phyloP scores from a whole-genome alignment of 2,329 filamentous ascomycete genomes.

The Aotearoamyces nothofagi region DNA sequence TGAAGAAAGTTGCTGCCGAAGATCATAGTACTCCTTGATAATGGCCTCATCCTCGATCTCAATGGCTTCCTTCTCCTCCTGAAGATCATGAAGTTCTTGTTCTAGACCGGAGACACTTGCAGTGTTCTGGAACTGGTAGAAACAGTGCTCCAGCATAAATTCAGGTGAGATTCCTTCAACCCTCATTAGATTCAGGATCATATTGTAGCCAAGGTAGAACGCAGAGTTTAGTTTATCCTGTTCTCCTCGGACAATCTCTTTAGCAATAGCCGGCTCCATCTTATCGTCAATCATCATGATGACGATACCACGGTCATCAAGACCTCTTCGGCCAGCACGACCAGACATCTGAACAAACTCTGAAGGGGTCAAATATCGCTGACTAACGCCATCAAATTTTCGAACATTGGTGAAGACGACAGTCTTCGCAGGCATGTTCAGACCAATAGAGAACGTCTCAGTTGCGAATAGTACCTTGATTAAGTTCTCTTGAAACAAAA shows the following conservation, averaged over 20 bases:
- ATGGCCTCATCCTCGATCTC: conserved; percentile 73
- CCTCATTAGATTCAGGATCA: conserved; percentile 91
- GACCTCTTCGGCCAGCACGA: conserved; percentile 86
- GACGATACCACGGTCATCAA: conserved; percentile 94
- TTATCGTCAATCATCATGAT: conserved; percentile 99
- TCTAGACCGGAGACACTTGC: conserved; percentile 74
- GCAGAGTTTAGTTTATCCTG: conserved; percentile 96
- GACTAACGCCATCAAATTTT: conserved; percentile 77
- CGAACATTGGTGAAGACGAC: conserved; percentile 96
- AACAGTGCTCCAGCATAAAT: conserved; percentile 96
- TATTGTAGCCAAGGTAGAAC: conserved; percentile 97
- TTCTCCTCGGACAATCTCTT: conserved; percentile 88
- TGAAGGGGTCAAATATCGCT: conserved; percentile 77
- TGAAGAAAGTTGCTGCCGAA: conserved; percentile 68
- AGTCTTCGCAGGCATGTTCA: conserved; percentile 99
- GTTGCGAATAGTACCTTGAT: conserved; percentile 98
- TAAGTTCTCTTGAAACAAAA: conserved; percentile 91
- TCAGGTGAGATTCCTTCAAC: conserved; percentile 99
- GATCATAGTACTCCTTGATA: conserved; percentile 86
- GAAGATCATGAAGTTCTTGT: conserved; percentile 65
- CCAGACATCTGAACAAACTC: conserved; percentile 99
- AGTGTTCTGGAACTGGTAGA: conserved; percentile 95
- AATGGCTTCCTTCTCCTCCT: conserved; percentile 58
- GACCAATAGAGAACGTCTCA: conserved; percentile 94
- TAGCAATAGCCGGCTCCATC: conserved; percentile 87